phyloP scores from a whole-genome alignment of 1,284 basidiomycete genomes.

The Mycosarcoma mackinlayi region DNA sequence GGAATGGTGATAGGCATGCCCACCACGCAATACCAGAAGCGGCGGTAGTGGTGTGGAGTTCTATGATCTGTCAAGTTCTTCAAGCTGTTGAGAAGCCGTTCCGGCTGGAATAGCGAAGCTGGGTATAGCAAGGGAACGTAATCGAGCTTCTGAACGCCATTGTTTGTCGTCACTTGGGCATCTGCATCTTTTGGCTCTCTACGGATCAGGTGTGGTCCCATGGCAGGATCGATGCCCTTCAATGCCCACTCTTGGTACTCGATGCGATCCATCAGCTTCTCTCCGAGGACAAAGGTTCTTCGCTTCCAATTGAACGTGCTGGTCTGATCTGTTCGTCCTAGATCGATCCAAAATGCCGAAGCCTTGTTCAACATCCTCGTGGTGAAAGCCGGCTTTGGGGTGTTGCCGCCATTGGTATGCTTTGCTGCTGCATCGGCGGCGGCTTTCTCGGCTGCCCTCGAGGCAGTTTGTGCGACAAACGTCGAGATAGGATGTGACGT shows the following conservation, averaged over 20 bases:
- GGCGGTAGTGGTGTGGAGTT: constrained; percentile 57
- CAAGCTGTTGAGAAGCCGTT: constrained; percentile 48
- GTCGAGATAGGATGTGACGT: constrained; percentile 55
- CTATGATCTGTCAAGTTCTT: constrained; percentile 46
- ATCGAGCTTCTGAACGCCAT: constrained; percentile 28
- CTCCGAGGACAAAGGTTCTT: constrained; percentile 57
- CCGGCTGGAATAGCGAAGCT: constrained; percentile 35
- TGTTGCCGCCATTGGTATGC: constrained; percentile 15
- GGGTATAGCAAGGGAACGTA: constrained; percentile 62
- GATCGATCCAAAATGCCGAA: constrained; percentile 61
- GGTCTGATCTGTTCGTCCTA: constrained; percentile 56
- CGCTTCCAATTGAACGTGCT: constrained; percentile 63
- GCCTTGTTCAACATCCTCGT: constrained; percentile 54
- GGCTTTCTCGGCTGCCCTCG: constrained; percentile 41
- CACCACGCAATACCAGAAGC: constrained; percentile 54
- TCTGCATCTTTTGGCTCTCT: constrained; percentile 12
- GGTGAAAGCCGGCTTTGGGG: constrained; percentile 32
- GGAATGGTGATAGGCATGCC: constrained; percentile 65
- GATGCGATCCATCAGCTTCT: constrained; percentile 66
- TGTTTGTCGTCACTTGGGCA: background rate
- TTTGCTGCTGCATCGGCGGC: constrained; percentile 29
- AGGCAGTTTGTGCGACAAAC: constrained; percentile 57
- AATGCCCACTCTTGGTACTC: constrained; percentile 67
- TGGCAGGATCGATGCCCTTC: constrained; percentile 62
- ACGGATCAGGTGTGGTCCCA: constrained; percentile 48